Percentiles rank a stretch among this genome's conserved stretches.
These are phyloP conservation scores for Neurospora tetrasperma DNA, from an alignment of 495 filamentous ascomycete species.

Conservation along the genomic window DNA sequence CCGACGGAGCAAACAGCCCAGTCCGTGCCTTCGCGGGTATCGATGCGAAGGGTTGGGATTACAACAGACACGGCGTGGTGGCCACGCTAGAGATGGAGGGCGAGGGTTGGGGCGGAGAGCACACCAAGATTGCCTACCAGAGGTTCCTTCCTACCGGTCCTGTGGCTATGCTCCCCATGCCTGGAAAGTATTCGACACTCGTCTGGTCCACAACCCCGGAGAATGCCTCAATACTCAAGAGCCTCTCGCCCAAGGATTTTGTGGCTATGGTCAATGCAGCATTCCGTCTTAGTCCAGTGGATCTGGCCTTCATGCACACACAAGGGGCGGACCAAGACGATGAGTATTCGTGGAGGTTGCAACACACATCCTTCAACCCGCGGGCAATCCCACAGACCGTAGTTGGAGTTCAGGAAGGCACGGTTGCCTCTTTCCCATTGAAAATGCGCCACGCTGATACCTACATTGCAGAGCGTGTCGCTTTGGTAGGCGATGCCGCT, in stretches of 20 bases:
- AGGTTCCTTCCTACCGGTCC: slow-evolving; percentile 89
- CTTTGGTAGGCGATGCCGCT: slow-evolving; percentile 86
- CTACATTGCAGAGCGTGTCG: slow-evolving; percentile 80
- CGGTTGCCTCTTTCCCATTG: slow-evolving; percentile 82
- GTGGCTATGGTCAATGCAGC: slow-evolving; percentile 85
- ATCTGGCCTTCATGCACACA: slow-evolving; percentile 71
- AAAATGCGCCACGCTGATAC: slow-evolving; percentile 83
- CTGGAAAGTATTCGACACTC: slow-evolving; percentile 67
- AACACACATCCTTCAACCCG: slow-evolving; percentile 49
- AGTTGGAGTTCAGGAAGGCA: slow-evolving; percentile 62
- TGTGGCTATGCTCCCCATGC: slow-evolving; percentile 81
- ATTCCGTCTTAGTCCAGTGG: slow-evolving; percentile 69
- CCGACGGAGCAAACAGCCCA: slow-evolving; percentile 90
- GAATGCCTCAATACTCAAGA: slow-evolving; percentile 71
- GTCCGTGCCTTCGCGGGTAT: slow-evolving; percentile 87
- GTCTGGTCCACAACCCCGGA: slow-evolving; percentile 87
- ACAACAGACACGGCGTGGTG: slow-evolving; percentile 80
- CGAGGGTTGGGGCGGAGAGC: slow-evolving; percentile 40
- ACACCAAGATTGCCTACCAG: slow-evolving; percentile 74
- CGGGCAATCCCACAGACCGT: slow-evolving; percentile 40
- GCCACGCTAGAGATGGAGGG: slow-evolving; percentile 70
- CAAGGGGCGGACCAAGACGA: slow-evolving; percentile 50
- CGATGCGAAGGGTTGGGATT: slow-evolving; percentile 81
- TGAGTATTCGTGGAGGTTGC: slow-evolving; percentile 72
- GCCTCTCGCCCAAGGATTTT: slow-evolving; percentile 59